Conservation (phyloP, 805 yeast genomes). For the Naumovozyma baii region DNA sequence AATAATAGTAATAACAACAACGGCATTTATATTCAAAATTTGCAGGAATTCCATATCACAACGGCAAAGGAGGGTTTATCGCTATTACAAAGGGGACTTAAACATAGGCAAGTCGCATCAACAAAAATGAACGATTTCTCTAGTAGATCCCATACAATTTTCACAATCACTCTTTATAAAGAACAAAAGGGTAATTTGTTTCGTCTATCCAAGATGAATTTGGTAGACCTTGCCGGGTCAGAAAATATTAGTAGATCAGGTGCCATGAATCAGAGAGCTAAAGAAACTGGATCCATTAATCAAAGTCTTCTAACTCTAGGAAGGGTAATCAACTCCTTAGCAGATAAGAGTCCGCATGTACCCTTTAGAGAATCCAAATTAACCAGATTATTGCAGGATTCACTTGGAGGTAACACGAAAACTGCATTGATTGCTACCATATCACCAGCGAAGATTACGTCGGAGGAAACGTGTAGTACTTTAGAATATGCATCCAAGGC, state of each 20-base stretch:
- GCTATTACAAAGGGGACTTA: conserved; percentile 47
- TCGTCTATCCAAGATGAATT: conserved; percentile 61
- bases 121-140: conserved; percentile 68
- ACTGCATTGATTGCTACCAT: conserved; percentile 82
- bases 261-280: conserved; percentile 73
- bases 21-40: conserved; percentile 48
- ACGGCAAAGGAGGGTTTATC: conserved; percentile 48
- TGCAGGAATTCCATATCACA: conserved; percentile 50
- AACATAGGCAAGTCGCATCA: conserved; percentile 54
- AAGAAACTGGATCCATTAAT: conserved; percentile 90
- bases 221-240: conserved; percentile 92
- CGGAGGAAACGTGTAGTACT: conserved; percentile 80
- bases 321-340: conserved; percentile 70
- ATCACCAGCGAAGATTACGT: conserved; percentile 67
- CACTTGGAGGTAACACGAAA: conserved; percentile 80
- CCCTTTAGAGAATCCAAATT: conserved; percentile 81
- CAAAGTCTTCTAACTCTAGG: conserved; percentile 83
- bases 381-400: conserved; percentile 65
- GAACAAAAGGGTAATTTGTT: conserved; percentile 40
- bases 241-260: conserved; percentile 87
- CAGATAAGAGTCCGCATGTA: conserved; percentile 56
- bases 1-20: conserved; percentile 16
- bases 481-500: conserved; percentile 84
- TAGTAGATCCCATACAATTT: conserved; percentile 70
- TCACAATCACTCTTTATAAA: conserved; percentile 51